Base-by-base conservation (phyloP, 2,329 filamentous ascomycete genomes). In the Cladosporium sp. region DNA sequence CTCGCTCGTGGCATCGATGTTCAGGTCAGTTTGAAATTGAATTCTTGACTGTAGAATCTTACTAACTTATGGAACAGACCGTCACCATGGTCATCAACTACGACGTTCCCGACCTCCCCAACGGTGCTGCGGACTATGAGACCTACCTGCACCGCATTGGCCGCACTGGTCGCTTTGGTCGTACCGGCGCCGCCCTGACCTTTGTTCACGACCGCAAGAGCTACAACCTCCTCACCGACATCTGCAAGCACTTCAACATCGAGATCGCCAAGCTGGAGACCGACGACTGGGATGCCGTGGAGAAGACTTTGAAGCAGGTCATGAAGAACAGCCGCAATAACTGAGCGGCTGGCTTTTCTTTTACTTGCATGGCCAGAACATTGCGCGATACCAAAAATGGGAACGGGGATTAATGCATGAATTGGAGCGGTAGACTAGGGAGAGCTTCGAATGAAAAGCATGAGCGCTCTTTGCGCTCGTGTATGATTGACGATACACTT, bases 51-150 rank as follows among this genome's bases (percentile, higher is more conserved):
- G 4, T 9, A 9, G 2, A 32, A 32, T 5, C 28, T 32, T 9
- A 32, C 28, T 32, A 74, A 32, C 8, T 32, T 9, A 10, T 2
- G 12, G 12, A 4, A 4, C 28, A 95, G 77, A 87, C 86, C 25
- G 94, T 99, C 13, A 96, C 91, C 9, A 94, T 99, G 87, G 94
- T 99, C 55, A 91, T 99, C 80, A 99, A 99, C 79, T 99, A 99
- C 75, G 78, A 85, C 67, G 75, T 82, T 34, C 80, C 79, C 3
- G 78, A 79, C 56, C 73, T 74, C 47, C 73, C 73, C 20, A 87
- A 88, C 69, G 86, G 88, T 39, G 76, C 82, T 32, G 89, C 93
- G 13, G 94, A 99, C 70, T 86, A 86, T 47, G 92, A 97, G 78
- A 99, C 94, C 0, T 99, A 99, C 71, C 87, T 99, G 49, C 94